Percentiles rank a stretch among this genome's conserved stretches.
phyloP scores from a whole-genome alignment of 495 filamentous ascomycete genomes.

The Parathielavia appendiculata region DNA sequence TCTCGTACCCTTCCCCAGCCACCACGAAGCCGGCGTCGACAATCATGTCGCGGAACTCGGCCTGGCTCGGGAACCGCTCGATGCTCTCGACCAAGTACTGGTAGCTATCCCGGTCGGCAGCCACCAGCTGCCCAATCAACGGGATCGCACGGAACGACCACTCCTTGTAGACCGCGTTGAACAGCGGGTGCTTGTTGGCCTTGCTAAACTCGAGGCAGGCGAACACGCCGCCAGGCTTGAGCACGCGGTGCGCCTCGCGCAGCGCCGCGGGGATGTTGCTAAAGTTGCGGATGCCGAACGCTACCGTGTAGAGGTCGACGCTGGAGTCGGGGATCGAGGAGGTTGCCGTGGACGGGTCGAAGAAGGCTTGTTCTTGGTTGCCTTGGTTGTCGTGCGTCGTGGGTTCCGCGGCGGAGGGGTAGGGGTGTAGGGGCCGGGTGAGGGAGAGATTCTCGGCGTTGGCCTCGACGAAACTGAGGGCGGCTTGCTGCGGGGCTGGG shows the following conservation, averaged over 20 bases:
- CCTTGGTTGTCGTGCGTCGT: constrained; percentile 10
- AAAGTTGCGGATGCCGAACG: constrained; percentile 97
- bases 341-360: constrained; percentile 35
- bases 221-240: constrained; percentile 93
- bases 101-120: constrained; percentile 90
- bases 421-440: constrained; percentile 22
- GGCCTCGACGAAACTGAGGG: constrained; percentile 74
- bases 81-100: constrained; percentile 99
- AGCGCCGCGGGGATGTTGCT: constrained; percentile 77
- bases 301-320: constrained; percentile 92
- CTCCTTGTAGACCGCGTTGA: constrained; percentile 86
- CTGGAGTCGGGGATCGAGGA: constrained; percentile 50
- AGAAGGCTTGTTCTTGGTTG: constrained; percentile 15
- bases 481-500: constrained; percentile 42
- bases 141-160: constrained; percentile 96
- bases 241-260: constrained; percentile 73
- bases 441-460: constrained; percentile 72
- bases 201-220: constrained; percentile 95
- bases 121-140: constrained; percentile 90
- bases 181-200: constrained; percentile 58
- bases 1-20: constrained; percentile 75
- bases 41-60: constrained; percentile 82
- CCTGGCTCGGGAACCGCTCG: constrained; percentile 82
- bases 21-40: constrained; percentile 80
- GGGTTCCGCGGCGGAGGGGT: neutral